phyloP scores from a whole-genome alignment of 345 rosid species.

The Euphorbia tirucalli region DNA sequence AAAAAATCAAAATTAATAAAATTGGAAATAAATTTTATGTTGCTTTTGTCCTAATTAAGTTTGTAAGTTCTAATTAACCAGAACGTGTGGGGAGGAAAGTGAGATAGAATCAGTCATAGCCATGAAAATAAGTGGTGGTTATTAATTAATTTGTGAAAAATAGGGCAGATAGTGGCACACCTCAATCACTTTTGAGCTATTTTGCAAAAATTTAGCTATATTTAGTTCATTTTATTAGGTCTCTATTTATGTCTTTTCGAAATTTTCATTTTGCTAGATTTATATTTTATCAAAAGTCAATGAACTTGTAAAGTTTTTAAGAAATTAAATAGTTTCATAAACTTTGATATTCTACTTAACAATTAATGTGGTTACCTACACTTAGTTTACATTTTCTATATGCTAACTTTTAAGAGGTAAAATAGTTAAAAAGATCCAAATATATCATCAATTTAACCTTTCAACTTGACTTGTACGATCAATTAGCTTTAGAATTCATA shows the following conservation, averaged over 20 bases:
- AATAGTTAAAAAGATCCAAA: too few species aligned
- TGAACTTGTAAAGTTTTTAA: too few species aligned
- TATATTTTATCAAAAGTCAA: too few species aligned
- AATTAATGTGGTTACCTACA: too few species aligned
- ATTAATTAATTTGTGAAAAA: slow-evolving; percentile 5
- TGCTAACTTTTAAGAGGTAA: too few species aligned
- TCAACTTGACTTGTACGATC: too few species aligned
- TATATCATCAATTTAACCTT: too few species aligned
- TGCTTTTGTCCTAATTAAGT: neutral
- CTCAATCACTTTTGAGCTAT: neutral
- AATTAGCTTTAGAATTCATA: too few species aligned
- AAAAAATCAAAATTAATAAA: neutral
- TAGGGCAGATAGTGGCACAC: slow-evolving; percentile 9
- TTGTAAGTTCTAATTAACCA: neutral
- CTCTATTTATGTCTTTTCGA: neutral
- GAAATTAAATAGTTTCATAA: too few species aligned
- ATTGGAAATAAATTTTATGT: neutral
- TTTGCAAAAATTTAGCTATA: neutral
- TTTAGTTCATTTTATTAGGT: neutral
- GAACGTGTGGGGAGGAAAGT: neutral
- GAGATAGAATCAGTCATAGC: slow-evolving; percentile 15
- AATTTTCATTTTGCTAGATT: neutral
- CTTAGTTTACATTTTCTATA: too few species aligned
- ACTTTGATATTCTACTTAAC: too few species aligned
- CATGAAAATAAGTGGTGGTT: slow-evolving; percentile 25